phyloP scores from a whole-genome alignment of 2,329 filamentous ascomycete genomes.

The Fusarium oligoseptatum region DNA sequence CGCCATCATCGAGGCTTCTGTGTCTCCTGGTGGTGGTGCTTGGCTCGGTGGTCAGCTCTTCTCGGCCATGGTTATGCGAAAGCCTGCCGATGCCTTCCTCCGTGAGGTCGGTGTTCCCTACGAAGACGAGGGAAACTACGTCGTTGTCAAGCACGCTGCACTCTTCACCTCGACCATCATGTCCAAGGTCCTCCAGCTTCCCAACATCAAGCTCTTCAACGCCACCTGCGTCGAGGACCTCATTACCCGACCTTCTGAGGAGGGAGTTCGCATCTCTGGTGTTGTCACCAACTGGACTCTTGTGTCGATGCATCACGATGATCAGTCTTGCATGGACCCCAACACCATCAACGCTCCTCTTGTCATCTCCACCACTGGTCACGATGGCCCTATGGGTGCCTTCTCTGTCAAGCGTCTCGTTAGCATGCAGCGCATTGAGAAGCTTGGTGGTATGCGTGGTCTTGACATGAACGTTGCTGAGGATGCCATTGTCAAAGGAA shows the following conservation, averaged over 20 bases:
- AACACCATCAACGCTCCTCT: constrained; percentile 96
- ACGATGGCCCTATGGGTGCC: constrained; percentile 91
- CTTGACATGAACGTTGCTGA: constrained; percentile 93
- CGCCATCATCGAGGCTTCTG: constrained; percentile 88
- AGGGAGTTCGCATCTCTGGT: constrained; percentile 79
- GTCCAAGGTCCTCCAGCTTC: constrained; percentile 84
- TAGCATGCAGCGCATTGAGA: constrained; percentile 85
- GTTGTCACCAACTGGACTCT: constrained; percentile 98
- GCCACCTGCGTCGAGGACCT: constrained; percentile 93
- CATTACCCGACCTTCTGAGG: constrained; percentile 78
- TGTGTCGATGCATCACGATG: constrained; percentile 87
- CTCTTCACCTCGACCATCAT: constrained; percentile 92
- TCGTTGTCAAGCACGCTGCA: constrained; percentile 94
- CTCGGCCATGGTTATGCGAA: constrained; percentile 95
- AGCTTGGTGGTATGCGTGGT: constrained; percentile 91
- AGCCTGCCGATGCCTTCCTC: constrained; percentile 89
- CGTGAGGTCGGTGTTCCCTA: constrained; percentile 84
- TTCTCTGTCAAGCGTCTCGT: constrained; percentile 93
- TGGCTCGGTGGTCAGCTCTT: constrained; percentile 97
- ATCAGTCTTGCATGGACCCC: constrained; percentile 96
- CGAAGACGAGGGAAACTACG: constrained; percentile 89
- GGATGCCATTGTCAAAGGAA: constrained; percentile 93
- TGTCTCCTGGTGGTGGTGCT: constrained; percentile 88
- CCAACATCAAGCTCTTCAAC: constrained; percentile 97
- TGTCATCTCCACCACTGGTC: constrained; percentile 89